Evolutionary conservation across 129 eudicot species (phyloP).

Genomic region (Artemisia tridentata): DNA sequence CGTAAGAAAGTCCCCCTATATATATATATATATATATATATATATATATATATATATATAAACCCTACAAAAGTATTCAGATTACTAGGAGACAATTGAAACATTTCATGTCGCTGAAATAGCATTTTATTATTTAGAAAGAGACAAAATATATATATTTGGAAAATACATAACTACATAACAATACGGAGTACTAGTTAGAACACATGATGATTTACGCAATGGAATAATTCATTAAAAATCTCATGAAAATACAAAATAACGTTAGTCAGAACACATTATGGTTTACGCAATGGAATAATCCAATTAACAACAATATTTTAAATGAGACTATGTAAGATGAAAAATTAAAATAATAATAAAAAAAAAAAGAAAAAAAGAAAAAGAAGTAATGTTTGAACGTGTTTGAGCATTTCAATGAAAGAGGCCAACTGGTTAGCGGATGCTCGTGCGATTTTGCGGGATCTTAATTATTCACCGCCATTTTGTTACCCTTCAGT

Average conservation of each 20-base stretch:
- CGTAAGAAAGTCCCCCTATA: no score
- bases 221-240: no score
- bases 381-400: neutral
- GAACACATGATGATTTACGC: neutral
- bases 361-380: slow-evolving; percentile 3
- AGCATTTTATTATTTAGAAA: neutral
- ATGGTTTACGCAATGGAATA: neutral
- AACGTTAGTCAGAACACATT: neutral
- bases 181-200: slow-evolving; percentile 2
- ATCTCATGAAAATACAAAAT: no score
- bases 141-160: neutral
- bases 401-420: slow-evolving; percentile 25
- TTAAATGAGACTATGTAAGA: neutral
- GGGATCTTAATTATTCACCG: slow-evolving; percentile 9
- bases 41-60: no score
- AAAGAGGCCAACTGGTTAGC: slow-evolving; percentile 13
- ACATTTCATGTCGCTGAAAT: neutral
- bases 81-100: no score
- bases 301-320: neutral
- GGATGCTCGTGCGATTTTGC: slow-evolving; percentile 29
- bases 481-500: neutral
- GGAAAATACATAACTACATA: neutral
- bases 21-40: no score
- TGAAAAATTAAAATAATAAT: neutral
- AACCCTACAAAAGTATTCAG: no score